Evolutionary conservation across 2,329 filamentous ascomycete genomes (phyloP).

Genomic region (Curvularia hawaiiensis): DNA sequence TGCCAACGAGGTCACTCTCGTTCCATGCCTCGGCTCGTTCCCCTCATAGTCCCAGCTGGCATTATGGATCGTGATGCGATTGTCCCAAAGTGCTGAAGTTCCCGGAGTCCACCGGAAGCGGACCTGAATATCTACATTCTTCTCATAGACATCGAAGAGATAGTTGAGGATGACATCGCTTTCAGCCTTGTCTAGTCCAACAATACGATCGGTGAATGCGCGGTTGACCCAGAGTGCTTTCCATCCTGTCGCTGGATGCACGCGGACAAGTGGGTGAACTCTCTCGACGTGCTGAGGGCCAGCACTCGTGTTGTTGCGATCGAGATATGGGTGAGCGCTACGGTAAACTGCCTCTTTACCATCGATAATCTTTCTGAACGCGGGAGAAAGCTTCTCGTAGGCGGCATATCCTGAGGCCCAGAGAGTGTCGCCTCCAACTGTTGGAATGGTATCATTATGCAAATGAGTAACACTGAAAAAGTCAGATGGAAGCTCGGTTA

Average conservation of each 20-base stretch:
- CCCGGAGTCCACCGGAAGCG: slow-evolving; percentile 72
- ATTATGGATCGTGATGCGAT: slow-evolving; percentile 75
- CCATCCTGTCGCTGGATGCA: slow-evolving; percentile 76
- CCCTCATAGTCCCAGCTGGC: slow-evolving; percentile 76
- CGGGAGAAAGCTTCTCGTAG: slow-evolving; percentile 74
- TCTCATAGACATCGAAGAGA: slow-evolving; percentile 70
- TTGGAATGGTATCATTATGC: slow-evolving; percentile 71
- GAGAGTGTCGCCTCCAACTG: slow-evolving; percentile 70
- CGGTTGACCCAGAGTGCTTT: slow-evolving; percentile 76
- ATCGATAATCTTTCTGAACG: slow-evolving; percentile 73
- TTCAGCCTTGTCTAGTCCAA: slow-evolving; percentile 71
- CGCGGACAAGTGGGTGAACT: slow-evolving; percentile 69
- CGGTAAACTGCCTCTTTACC: slow-evolving; percentile 66
- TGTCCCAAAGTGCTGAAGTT: slow-evolving; percentile 74
- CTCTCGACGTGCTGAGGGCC: slow-evolving; percentile 72
- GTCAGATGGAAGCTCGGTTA: slow-evolving; percentile 3
- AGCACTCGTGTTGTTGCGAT: slow-evolving; percentile 63
- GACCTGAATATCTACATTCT: slow-evolving; percentile 73
- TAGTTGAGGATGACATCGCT: slow-evolving; percentile 71
- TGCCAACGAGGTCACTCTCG: slow-evolving; percentile 70
- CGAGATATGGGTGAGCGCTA: slow-evolving; percentile 70
- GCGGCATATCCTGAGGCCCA: slow-evolving; percentile 73
- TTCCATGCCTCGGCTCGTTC: slow-evolving; percentile 70
- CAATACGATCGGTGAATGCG: slow-evolving; percentile 69
- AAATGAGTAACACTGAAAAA: slow-evolving; percentile 63